Base-by-base conservation (phyloP, 2,329 filamentous ascomycete species). In the Purpureocillium takamizusanense region DNA sequence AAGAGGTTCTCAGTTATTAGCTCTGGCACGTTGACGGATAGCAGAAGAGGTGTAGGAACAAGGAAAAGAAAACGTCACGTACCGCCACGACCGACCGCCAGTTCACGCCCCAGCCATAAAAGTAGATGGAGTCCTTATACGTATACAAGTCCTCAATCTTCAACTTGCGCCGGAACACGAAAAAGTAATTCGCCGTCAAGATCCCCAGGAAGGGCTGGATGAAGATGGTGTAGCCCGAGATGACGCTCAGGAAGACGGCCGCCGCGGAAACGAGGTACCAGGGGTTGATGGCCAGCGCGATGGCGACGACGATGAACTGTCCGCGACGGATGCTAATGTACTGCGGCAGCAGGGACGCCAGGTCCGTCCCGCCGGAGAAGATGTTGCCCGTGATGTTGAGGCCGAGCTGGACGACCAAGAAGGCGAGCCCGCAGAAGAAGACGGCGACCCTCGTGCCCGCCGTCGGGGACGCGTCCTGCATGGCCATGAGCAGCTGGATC, bases 181-280 rank as follows among this genome's bases (percentile, higher is more conserved):
- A 50, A 73, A 75, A 81, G 50, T 73, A 81, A 46, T 82, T 77
- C 11, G 67, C 66, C 0, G 71, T n/a, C 3, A 37, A 31, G 45
- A 82, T 76, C 1, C 70, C 70, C 1, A 75, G 74, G 42, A 83
- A 76, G 1, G 78, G 78, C 0, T 74, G 77, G 1, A 83, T 61
- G 57, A 84, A 83, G 27, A 83, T 67, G 37, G 60, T 49, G 42
- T 62, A 53, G 1, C 78, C 79, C 31, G 71, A 67, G 70, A 86
- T 81, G 57, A 84, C 84, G 33, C 72, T 69, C 3, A 81, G 57
- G 48, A 83, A 76, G 1, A 69, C 74, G 2, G 57, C 53, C 2
- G 78, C 78, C 0, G 71, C 76, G 27, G 55, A 64, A 15, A 75
- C 54, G 0, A 75, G 57, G 40, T 74, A 55, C 72, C 72, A 77